These are phyloP conservation scores for Actinomucor elegans DNA, from an alignment of 371 early-diverging fungal species.

Conservation along the genomic window DNA sequence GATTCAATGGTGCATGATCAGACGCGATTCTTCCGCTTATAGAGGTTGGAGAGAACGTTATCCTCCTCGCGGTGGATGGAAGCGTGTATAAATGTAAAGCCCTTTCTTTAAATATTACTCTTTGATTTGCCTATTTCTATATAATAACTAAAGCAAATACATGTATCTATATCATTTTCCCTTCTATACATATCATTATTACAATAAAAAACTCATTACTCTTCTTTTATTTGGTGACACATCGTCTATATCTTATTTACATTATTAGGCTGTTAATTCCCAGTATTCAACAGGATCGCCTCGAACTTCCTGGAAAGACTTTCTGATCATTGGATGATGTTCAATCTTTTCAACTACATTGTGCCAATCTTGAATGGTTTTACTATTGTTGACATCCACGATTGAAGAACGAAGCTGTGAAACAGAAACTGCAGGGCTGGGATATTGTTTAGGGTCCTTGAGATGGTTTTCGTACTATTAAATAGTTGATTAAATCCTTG, in stretches of 20 bases:
- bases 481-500: background rate
- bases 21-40: constrained; percentile 20
- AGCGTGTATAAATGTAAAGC: constrained; percentile 33
- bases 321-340: constrained; percentile 11
- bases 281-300: constrained; percentile 25
- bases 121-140: too few relatives aligned
- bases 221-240: background rate
- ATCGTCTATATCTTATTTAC: background rate
- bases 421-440: constrained; percentile 6
- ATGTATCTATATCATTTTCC: constrained; percentile 1
- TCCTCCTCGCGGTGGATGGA: constrained; percentile 38
- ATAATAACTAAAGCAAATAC: too few relatives aligned
- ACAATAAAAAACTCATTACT: background rate
- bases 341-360: constrained; percentile 6
- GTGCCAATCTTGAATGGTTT: constrained; percentile 18
- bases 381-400: constrained; percentile 10
- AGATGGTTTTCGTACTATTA: constrained; percentile 13
- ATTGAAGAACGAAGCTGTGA: constrained; percentile 4
- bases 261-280: constrained; percentile 17
- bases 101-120: too few relatives aligned
- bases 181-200: background rate
- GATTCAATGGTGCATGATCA: constrained; percentile 47
- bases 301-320: constrained; percentile 12
- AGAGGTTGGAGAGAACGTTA: constrained; percentile 36
- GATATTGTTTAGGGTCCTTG: background rate